Percentiles rank a stretch among this genome's conserved stretches.
Conservation (phyloP, 768 basidiomycete species). For the Amanita rimosa region DNA sequence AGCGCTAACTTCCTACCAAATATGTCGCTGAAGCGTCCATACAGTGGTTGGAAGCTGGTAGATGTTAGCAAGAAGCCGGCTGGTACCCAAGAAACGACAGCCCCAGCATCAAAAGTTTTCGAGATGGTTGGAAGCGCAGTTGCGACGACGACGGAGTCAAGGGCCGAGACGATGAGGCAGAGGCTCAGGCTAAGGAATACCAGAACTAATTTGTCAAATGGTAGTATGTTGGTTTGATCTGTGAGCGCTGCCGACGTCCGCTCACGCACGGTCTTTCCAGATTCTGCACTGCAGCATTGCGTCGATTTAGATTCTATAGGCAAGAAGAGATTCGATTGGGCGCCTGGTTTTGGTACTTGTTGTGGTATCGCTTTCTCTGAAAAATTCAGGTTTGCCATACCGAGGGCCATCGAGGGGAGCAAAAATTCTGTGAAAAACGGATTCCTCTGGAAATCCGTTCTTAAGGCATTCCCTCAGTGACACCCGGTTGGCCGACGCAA, state of each 20-base stretch:
- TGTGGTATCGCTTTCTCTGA: neutral
- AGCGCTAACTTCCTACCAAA: constrained; percentile 56
- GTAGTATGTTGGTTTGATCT: constrained; percentile 71
- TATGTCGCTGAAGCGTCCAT: constrained; percentile 56
- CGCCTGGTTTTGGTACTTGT: neutral
- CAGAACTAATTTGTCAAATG: constrained; percentile 48
- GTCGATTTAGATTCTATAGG: neutral
- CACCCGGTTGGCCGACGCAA: neutral
- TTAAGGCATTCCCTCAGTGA: neutral
- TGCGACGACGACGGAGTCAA: constrained; percentile 66
- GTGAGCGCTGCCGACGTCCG: constrained; percentile 23
- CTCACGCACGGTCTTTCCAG: neutral
- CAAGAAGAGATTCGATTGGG: neutral
- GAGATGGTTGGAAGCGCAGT: constrained; percentile 69
- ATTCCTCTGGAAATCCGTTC: neutral
- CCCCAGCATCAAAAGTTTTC: constrained; percentile 49
- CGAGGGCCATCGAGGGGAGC: neutral
- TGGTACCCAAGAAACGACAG: constrained; percentile 60
- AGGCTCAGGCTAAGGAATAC: constrained; percentile 52
- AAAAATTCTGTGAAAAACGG: neutral
- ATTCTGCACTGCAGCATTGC: neutral
- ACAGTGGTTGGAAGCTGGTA: constrained; percentile 49
- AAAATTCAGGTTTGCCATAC: neutral
- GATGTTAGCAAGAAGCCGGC: constrained; percentile 62
- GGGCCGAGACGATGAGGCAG: constrained; percentile 48